A percentile compares a stretch with the other conserved stretches of the same genome.
Evolutionary conservation across 352 stramenopile genomes (phyloP).

Genomic region (Pythium graminicola): DNA sequence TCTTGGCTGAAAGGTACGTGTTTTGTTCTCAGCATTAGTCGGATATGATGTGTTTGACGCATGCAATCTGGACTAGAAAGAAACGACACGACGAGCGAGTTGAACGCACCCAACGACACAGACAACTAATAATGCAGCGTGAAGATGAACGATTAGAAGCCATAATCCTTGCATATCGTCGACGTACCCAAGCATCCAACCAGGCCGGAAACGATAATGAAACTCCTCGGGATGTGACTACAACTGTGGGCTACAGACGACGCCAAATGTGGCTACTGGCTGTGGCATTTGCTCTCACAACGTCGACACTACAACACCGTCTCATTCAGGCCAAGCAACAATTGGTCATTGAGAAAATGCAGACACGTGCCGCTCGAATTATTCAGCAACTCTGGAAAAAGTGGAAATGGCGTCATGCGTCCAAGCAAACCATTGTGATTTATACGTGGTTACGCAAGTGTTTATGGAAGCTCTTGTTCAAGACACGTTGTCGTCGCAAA

Average conservation of each 20-base stretch:
- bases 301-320: conserved; percentile 29
- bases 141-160: conserved; percentile 33
- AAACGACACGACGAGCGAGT: conserved; percentile 49
- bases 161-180: conserved; percentile 35
- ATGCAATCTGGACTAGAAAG: conserved; percentile 39
- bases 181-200: conserved; percentile 20
- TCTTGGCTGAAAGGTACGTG: conserved; percentile 22
- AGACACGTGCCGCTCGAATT: conserved; percentile 33
- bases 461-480: conserved; percentile 61
- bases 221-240: conserved; percentile 26
- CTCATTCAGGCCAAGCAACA: conserved; percentile 33
- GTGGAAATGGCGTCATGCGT: conserved; percentile 57
- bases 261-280: conserved; percentile 51
- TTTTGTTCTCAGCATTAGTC: not conserved
- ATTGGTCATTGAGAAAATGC: conserved; percentile 25
- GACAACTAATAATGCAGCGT: conserved; percentile 35
- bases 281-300: conserved; percentile 33
- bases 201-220: conserved; percentile 14
- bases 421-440: conserved; percentile 51
- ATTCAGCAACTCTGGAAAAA: conserved; percentile 60
- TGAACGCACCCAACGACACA: conserved; percentile 35
- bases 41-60: not conserved
- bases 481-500: conserved; percentile 38
- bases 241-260: conserved; percentile 28
- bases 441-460: conserved; percentile 68